phyloP scores from a whole-genome alignment of 2,329 filamentous ascomycete species.

The Xylariaceae sp. region DNA sequence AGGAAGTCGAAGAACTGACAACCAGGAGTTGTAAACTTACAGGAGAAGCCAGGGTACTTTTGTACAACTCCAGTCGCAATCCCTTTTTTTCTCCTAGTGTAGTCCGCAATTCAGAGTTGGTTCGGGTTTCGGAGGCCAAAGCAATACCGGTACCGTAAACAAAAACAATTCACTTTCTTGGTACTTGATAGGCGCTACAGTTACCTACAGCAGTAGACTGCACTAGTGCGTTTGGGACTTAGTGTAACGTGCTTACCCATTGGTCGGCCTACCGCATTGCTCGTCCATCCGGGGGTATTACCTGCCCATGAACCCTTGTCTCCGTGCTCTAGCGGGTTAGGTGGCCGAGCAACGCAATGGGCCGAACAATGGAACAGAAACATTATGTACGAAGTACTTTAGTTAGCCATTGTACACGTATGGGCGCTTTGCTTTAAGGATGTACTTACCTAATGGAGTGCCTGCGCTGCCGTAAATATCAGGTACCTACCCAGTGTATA shows the following conservation, averaged over 20 bases:
- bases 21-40: conserved; percentile 9
- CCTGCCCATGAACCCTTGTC: no score
- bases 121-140: conserved; percentile 22
- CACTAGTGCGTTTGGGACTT: neutral
- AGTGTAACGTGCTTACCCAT: neutral
- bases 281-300: no score
- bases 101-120: conserved; percentile 10
- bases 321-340: no score
- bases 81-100: conserved; percentile 10
- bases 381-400: no score
- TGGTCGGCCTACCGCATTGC: no score
- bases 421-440: no score
- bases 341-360: no score
- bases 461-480: no score
- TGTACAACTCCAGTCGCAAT: conserved; percentile 15
- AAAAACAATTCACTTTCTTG: conserved; percentile 21
- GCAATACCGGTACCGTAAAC: conserved; percentile 22
- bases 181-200: conserved; percentile 8
- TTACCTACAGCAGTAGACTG: neutral
- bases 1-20: conserved; percentile 1
- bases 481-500: no score
- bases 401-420: no score
- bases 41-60: conserved; percentile 12
- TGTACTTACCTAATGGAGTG: no score
- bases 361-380: no score